Base-by-base conservation (phyloP, 2,329 filamentous ascomycete genomes). In the Bertia moriformis region DNA sequence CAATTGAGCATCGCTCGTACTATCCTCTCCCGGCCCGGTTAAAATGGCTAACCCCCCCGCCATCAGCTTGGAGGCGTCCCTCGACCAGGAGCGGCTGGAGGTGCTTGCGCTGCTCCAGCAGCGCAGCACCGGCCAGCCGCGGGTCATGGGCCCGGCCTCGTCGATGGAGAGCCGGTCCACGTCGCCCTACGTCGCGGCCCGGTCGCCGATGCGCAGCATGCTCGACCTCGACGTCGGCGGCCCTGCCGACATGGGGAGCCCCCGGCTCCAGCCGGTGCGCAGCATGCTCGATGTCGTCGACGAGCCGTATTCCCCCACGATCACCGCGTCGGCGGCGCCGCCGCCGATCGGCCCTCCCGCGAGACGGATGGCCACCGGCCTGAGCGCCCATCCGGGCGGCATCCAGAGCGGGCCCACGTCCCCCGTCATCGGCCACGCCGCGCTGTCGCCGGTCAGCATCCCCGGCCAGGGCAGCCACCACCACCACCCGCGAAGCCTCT, bases 41-140 rank as follows among this genome's bases (percentile, higher is more conserved):
- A n/a, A n/a, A 27, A 27, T 27, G 22, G n/a, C 22, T 7, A 27
- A n/a, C 18, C 38, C 19, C 42, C 60, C 59, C 57, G 62, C 64
- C 15, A 85, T 85, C 78, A 86, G 81, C 51, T 73, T 88, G 51
- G 83, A 86, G 60, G 73, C 79, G 38, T 73, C 78, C 46, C 66
- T 87, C 45, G 83, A 87, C 53, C 78, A 86, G 63, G 83, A 89
- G 65, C 72, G 81, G 44, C 67, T 69, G 45, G 81, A 85, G 59
- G 77, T 87, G 29, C 64, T 86, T 46, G 76, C 75, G 37, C 62
- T 85, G 44, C 64, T 86, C 32, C 43, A 40, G 30, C 49, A 48
- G 44, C 49, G 49, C 39, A 40, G 3, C 43, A 46, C 53, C 50
- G n/a, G n/a, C n/a, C 48, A 29, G 45, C 53, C 40, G 45, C 51